A percentile compares a stretch with the other conserved stretches of the same genome.
Conservation (phyloP, 108 stramenopile genomes). For the Cyclostephanos tholiformis region DNA sequence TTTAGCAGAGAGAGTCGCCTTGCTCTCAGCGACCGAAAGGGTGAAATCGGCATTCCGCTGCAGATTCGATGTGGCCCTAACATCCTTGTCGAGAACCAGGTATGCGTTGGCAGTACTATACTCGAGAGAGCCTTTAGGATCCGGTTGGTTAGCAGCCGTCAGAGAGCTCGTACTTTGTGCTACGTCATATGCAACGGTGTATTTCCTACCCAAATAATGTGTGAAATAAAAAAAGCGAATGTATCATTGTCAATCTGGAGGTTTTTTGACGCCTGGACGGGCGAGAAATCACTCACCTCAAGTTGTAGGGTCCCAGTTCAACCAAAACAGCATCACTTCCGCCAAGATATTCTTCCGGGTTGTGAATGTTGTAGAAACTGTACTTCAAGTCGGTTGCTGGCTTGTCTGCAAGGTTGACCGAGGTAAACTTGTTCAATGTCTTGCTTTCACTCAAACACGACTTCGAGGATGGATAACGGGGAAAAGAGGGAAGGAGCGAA, state of each 20-base stretch:
- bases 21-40: slow-evolving; percentile 34
- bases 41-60: slow-evolving; percentile 39
- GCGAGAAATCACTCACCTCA: slow-evolving; percentile 23
- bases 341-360: slow-evolving; percentile 52
- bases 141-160: slow-evolving; percentile 32
- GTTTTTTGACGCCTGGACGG: not conserved
- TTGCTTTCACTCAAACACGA: slow-evolving; percentile 40
- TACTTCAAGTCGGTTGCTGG: slow-evolving; percentile 43
- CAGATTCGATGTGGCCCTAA: slow-evolving; percentile 44
- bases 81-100: slow-evolving; percentile 51
- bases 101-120: slow-evolving; percentile 55
- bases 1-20: slow-evolving; percentile 39
- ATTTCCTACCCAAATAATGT: slow-evolving; percentile 23
- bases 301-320: slow-evolving; percentile 51
- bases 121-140: slow-evolving; percentile 47
- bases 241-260: not conserved
- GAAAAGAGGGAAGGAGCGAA: not conserved
- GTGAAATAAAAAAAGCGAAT: not conserved
- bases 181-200: slow-evolving; percentile 49
- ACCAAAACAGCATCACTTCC: slow-evolving; percentile 52
- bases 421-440: slow-evolving; percentile 44
- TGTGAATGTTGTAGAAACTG: slow-evolving; percentile 53
- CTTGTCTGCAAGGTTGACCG: slow-evolving; percentile 51
- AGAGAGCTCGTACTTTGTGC: slow-evolving; percentile 33
- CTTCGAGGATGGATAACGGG: slow-evolving; percentile 7